A percentile compares a stretch with the other conserved stretches of the same genome.
Evolutionary conservation across 2,329 filamentous ascomycete genomes (phyloP).

Genomic region (Fusarium penzigii): DNA sequence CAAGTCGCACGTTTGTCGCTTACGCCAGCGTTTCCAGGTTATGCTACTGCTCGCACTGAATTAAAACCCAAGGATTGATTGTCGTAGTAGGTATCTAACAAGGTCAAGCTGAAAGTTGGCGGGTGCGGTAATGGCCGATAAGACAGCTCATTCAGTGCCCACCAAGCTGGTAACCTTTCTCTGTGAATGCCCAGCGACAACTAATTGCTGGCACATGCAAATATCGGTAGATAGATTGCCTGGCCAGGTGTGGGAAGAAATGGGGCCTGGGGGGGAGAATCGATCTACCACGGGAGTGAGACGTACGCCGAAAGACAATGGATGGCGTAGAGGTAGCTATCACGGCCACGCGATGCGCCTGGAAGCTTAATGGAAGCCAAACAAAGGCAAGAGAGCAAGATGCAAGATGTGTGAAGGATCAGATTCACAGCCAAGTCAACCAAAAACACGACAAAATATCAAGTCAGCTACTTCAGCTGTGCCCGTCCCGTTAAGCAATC

Average conservation of each 20-base stretch:
- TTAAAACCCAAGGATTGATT: too few relatives aligned
- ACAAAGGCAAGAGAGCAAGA: neutral
- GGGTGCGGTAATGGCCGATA: neutral
- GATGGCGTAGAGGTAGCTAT: conserved; percentile 6
- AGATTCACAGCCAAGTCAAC: conserved; percentile 17
- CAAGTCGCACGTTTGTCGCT: neutral
- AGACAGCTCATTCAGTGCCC: neutral
- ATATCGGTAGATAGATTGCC: neutral
- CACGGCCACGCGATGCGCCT: neutral
- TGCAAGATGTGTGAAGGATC: conserved; percentile 3
- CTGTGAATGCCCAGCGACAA: neutral
- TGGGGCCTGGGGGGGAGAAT: neutral
- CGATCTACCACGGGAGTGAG: conserved; percentile 4
- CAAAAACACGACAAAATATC: conserved; percentile 10
- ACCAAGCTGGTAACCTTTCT: neutral
- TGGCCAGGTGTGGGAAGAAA: neutral
- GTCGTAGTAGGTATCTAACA: too few relatives aligned
- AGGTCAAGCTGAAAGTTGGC: neutral
- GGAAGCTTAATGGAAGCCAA: neutral
- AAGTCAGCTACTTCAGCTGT: conserved; percentile 6
- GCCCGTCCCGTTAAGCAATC: conserved; percentile 9
- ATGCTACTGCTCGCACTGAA: neutral
- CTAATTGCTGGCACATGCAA: neutral
- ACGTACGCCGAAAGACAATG: conserved; percentile 7
- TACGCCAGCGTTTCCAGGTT: neutral